These are phyloP conservation scores for Lactarius psammicola DNA, from an alignment of 768 basidiomycete species.

Conservation along the genomic window DNA sequence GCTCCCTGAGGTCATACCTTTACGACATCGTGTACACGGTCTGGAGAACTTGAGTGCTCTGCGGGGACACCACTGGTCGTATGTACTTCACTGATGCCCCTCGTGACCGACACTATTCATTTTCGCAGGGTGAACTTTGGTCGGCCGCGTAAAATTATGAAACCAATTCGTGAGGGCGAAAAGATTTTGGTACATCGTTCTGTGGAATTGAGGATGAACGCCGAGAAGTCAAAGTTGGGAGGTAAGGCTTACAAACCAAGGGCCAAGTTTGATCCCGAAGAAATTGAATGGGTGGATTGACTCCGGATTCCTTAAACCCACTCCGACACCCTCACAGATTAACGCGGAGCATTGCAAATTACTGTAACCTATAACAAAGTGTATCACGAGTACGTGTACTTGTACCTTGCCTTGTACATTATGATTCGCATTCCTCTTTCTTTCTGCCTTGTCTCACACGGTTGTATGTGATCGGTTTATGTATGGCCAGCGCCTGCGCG, in stretches of 20 bases:
- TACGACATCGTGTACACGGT: constrained; percentile 14
- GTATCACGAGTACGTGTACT: background rate
- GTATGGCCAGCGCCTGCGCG: too few species aligned
- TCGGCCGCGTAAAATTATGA: background rate
- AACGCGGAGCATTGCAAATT: background rate
- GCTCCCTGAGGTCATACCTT: constrained; percentile 53
- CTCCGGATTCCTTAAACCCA: background rate
- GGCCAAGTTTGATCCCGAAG: constrained; percentile 32
- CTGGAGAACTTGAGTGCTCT: background rate
- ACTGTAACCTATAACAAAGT: background rate
- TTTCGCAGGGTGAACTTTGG: constrained; percentile 11
- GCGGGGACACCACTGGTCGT: constrained; percentile 9
- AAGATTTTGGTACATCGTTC: constrained; percentile 14
- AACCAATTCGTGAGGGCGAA: background rate
- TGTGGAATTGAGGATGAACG: constrained; percentile 16
- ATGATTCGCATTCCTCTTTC: background rate
- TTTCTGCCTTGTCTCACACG: background rate
- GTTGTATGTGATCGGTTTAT: too few species aligned
- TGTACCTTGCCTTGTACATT: background rate
- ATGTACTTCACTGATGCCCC: background rate
- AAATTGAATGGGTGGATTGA: constrained; percentile 30
- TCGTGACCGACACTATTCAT: background rate
- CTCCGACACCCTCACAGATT: background rate
- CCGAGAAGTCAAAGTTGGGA: constrained; percentile 29
- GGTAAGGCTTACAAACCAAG: constrained; percentile 35